A percentile compares a stretch with the other conserved stretches of the same genome.
Conservation (phyloP, 148 eudicot species). For the Rhododendron griersonianum region DNA sequence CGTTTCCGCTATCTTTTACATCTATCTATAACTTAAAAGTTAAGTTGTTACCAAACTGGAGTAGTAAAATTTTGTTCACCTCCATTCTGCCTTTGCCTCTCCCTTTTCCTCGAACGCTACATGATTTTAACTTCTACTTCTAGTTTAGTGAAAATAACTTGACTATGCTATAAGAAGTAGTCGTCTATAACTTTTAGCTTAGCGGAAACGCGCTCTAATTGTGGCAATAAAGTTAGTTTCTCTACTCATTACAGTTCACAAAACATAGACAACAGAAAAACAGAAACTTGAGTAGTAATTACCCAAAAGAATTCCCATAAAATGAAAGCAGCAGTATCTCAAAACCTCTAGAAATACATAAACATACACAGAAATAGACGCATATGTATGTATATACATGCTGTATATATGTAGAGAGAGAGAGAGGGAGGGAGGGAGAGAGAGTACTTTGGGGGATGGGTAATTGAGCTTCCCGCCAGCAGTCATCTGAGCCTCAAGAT, state of each 20-base stretch:
- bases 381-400: neutral
- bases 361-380: neutral
- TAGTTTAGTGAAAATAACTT: too few species aligned
- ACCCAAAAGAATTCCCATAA: neutral
- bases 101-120: neutral
- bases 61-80: too few species aligned
- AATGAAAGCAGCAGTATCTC: neutral
- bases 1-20: too few species aligned
- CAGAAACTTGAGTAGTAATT: neutral
- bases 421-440: conserved; percentile 6
- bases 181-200: too few species aligned
- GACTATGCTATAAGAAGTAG: too few species aligned
- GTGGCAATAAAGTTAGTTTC: neutral
- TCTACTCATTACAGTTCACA: conserved; percentile 3
- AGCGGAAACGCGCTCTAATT: neutral
- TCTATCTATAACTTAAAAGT: too few species aligned
- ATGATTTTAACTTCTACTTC: too few species aligned
- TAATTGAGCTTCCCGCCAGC: conserved; percentile 25
- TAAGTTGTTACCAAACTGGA: too few species aligned
- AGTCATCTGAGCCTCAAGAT: conserved; percentile 19
- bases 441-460: conserved; percentile 46
- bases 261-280: neutral
- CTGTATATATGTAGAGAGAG: neutral
- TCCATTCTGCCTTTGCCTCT: neutral
- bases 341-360: neutral